phyloP scores from a whole-genome alignment of 805 yeast genomes.

The Ogataea methanolica region DNA sequence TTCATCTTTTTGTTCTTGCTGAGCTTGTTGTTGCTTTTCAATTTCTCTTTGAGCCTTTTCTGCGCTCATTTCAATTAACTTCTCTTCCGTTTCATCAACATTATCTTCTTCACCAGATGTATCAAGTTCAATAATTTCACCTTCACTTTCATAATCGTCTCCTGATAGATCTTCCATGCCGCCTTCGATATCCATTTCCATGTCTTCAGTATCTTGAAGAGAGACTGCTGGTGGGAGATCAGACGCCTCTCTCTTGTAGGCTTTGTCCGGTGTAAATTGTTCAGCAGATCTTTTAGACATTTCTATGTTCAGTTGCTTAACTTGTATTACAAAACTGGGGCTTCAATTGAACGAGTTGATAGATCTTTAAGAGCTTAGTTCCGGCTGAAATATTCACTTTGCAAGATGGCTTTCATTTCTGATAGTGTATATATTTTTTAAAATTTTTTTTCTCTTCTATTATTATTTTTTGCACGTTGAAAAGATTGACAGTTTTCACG shows the following conservation, averaged over 20 bases:
- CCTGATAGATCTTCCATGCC: constrained; percentile 88
- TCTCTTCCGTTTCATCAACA: constrained; percentile 31
- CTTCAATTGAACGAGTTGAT: too few species aligned
- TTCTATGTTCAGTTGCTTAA: background rate
- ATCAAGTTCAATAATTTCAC: constrained; percentile 80
- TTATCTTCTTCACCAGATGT: constrained; percentile 48
- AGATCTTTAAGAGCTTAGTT: too few species aligned
- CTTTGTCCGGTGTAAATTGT: constrained; percentile 10
- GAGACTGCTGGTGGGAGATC: constrained; percentile 16
- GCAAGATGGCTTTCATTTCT: too few species aligned
- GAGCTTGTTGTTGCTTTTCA: constrained; percentile 31
- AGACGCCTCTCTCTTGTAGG: constrained; percentile 17
- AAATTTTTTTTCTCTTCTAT: too few species aligned
- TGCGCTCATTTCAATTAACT: constrained; percentile 11
- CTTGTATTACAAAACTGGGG: too few species aligned
- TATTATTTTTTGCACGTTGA: too few species aligned
- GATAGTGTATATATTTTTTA: too few species aligned
- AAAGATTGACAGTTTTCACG: too few species aligned
- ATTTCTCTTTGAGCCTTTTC: constrained; percentile 20
- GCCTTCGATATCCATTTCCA: constrained; percentile 55
- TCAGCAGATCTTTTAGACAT: constrained; percentile 34
- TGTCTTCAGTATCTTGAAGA: constrained; percentile 33
- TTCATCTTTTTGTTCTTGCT: constrained; percentile 27
- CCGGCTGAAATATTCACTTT: too few species aligned
- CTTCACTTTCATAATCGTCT: constrained; percentile 90